Conservation (phyloP, 2,329 filamentous ascomycete genomes). For the Emmonsia crescens region DNA sequence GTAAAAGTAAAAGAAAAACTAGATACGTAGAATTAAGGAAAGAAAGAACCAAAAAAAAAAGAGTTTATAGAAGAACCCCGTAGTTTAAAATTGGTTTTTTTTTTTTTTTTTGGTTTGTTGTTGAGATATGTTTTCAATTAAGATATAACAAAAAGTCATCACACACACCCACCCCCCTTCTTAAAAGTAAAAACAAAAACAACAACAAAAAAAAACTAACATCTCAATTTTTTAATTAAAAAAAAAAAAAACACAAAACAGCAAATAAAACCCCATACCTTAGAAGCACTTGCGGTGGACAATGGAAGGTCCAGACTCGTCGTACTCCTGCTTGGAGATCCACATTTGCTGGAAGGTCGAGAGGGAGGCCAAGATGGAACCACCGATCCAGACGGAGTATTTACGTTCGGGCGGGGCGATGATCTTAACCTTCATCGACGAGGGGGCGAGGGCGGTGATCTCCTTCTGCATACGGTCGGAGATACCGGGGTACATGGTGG, state of each 20-base stretch:
- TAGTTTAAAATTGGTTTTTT: not conserved
- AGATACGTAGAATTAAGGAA: not conserved
- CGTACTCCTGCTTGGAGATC: constrained; percentile 99
- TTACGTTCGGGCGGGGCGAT: constrained; percentile 99
- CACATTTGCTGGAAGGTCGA: constrained; percentile 99
- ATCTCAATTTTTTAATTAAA: not conserved
- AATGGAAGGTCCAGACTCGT: constrained; percentile 98
- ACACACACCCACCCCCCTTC: not conserved
- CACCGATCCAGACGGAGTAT: constrained; percentile 99
- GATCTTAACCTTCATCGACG: constrained; percentile 99
- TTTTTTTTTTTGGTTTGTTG: no score
- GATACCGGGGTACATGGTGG: constrained; percentile 99
- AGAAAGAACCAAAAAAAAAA: no score
- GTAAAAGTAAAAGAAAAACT: no score
- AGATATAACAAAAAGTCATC: not conserved
- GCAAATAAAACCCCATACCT: constrained; percentile 38
- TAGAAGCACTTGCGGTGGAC: constrained; percentile 99
- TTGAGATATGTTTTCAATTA: no score
- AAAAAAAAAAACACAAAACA: not conserved
- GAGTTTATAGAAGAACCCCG: no score
- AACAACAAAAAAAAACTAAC: not conserved
- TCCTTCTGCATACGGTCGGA: constrained; percentile 99
- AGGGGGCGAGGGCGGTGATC: constrained; percentile 97
- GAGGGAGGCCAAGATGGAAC: constrained; percentile 97
- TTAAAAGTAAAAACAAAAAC: not conserved